Evolutionary conservation across 495 filamentous ascomycete genomes (phyloP), one percentile per base, ranked within the genome.

Genomic region (Xanthoparmelia taractica): DNA sequence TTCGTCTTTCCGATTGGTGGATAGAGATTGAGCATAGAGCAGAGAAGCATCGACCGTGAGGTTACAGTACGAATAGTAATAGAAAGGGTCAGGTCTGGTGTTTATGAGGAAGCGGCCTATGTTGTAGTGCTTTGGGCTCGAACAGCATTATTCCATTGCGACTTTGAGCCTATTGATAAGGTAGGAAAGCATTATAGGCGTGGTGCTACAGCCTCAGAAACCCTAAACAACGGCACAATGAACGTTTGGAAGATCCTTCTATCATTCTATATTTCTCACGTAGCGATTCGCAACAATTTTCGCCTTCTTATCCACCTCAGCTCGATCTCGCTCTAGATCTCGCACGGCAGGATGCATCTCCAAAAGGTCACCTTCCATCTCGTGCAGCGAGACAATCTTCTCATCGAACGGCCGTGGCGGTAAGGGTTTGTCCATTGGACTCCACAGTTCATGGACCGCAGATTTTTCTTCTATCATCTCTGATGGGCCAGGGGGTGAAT

Each of bases 381-480:
- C 61, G 11, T 63, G 29, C 34, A 52, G 38, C 55, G 29, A 41
- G 23, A 37, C 20, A 34, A 41, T 48, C 41, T 48, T 63, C 25
- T 47, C 17, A 40, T 63, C 55, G 25, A 57, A 41, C 18, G 61
- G 40, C 17, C 29, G 25, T 18, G 61, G 40, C 23, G 54, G 61
- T 52, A 58, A 27, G 37, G 55, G 61, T 23, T 57, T 58, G 40
- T 58, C 61, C 18, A 43, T 18, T 27, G 40, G 57, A 20, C 61
- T 41, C 48, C 48, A 52, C 34, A 63, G 13, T n/a, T 63, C 61
- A 58, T 63, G 34, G 15, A 38, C 41, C 23, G 29, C 37, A 10
- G 18, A 7, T 50, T 50, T 57, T 7, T 41, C 54, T 29, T 63
- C 61, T 31, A 40, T 58, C 38, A 58, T 29, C 29, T 63, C 61